Evolutionary conservation across 768 basidiomycete genomes (phyloP), one percentile per base, ranked within the genome.

Genomic region (Phaeotremella skinneri): DNA sequence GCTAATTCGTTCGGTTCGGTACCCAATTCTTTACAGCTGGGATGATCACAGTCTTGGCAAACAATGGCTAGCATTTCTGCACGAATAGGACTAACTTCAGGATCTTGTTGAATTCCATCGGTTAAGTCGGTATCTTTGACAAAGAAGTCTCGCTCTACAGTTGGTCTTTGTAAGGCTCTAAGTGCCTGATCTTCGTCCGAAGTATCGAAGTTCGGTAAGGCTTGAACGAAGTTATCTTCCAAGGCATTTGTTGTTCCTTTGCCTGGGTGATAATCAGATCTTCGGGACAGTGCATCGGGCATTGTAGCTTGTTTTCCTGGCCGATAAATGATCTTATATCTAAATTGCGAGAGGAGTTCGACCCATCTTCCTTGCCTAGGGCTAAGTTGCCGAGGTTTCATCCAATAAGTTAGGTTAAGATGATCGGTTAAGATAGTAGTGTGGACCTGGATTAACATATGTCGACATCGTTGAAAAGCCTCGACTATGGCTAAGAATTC

Each of bases 401-500:
- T 41, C 37, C 34, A 54, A 20, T 54, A 54, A 3, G 34, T 43
- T 7, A 54, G 25, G 25, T 43, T 54, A 11, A 21, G 29, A 30
- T 52, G 51, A 52, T 52, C 51, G 4, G 51, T 52, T 16, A 52
- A 21, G 5, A 52, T 34, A 29, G 34, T 41, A 4, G 52, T 41
- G 4, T 3, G 14, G 39, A 43, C 26, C 14, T 25, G 37, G 17
- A 52, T 3, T 17, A 65, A 34, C 16, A 32, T 21, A 17, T 56
- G 63, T 21, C 56, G 30, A 51, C 59, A 64, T 29, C 55, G 29
- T 17, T 20, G 20, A 26, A 67, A 53, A 0, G 76, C 74, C 27
- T 69, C 30, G n/a, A 83, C 68, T 47, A 84, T 78, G 0, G 80
- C 81, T 0, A 83, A 73, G 14, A 83, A 68, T 72, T 84, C 83